Evolutionary conservation across 2,329 filamentous ascomycete genomes (phyloP).

Genomic region (Alternaria triticimaculans): DNA sequence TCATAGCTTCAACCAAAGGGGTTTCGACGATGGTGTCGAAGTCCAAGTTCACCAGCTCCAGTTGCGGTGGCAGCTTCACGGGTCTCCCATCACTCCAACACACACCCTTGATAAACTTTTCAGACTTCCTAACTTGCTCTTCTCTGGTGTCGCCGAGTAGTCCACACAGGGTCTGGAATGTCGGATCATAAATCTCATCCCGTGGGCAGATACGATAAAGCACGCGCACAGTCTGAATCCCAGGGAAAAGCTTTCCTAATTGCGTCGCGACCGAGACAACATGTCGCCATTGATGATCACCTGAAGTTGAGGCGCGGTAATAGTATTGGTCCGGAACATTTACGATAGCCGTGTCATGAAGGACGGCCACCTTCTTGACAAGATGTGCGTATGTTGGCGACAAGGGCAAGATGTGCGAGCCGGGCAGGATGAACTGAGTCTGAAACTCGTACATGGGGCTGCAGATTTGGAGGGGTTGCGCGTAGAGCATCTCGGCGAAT

Average conservation of each 20-base stretch:
- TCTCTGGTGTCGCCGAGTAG: neutral
- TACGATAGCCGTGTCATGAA: neutral
- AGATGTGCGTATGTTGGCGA: neutral
- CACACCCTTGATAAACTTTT: neutral
- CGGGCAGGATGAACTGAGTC: neutral
- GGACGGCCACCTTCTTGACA: neutral
- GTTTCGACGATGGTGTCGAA: neutral
- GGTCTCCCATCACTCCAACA: neutral
- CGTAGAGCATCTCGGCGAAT: neutral
- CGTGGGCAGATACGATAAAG: neutral
- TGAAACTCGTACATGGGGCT: neutral
- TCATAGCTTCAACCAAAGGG: neutral
- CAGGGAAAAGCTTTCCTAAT: neutral
- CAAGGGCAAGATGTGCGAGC: neutral
- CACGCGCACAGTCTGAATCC: neutral
- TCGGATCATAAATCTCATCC: neutral
- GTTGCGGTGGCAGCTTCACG: neutral
- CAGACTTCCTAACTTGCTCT: neutral
- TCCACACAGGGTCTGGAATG: neutral
- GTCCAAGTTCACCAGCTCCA: neutral
- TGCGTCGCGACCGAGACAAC: neutral
- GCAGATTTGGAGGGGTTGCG: neutral
- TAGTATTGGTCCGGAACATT: too few relatives aligned
- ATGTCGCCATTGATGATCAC: neutral
- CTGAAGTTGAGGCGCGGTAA: neutral